These are phyloP conservation scores for Dictyostelium capitatum DNA, from an alignment of 78 protist species.

Conservation along the genomic window DNA sequence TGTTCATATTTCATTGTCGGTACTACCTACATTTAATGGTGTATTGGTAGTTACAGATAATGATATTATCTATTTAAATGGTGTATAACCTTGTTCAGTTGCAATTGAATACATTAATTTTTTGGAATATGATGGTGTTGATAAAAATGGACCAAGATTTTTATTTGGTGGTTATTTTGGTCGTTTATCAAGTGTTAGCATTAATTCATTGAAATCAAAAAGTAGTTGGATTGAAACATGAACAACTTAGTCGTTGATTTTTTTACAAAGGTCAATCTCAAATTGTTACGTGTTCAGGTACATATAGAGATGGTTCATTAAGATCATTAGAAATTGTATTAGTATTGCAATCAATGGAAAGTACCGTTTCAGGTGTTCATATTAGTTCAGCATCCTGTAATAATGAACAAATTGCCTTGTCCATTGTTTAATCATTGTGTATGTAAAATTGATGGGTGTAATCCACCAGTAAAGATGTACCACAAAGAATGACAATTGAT, in stretches of 20 bases:
- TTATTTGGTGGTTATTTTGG: conserved; percentile 86
- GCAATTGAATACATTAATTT: conserved; percentile 14
- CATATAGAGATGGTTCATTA: conserved; percentile 89
- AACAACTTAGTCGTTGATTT: conserved; percentile 77
- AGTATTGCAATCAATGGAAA: too few species aligned
- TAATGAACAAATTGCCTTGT: too few species aligned
- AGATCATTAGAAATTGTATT: conserved; percentile 95
- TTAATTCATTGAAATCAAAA: not conserved
- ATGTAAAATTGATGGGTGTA: too few species aligned
- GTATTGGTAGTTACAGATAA: conserved; percentile 88
- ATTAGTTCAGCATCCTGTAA: too few species aligned
- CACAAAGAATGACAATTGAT: conserved; percentile 68
- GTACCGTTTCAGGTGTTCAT: too few species aligned
- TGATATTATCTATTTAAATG: conserved; percentile 86
- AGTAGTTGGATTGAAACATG: conserved; percentile 31
- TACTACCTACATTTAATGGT: conserved; percentile 88
- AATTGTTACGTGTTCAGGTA: conserved; percentile 95
- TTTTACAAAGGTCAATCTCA: conserved; percentile 91
- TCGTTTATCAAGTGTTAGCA: conserved; percentile 20
- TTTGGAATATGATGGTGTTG: conserved; percentile 56
- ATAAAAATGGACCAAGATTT: conserved; percentile 63
- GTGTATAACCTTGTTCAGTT: not conserved
- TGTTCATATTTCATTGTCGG: conserved; percentile 53
- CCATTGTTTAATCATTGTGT: too few species aligned
- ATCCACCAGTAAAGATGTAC: conserved; percentile 91